These are phyloP conservation scores for Neurospora terricola DNA, from an alignment of 495 filamentous ascomycete genomes.

Conservation along the genomic window DNA sequence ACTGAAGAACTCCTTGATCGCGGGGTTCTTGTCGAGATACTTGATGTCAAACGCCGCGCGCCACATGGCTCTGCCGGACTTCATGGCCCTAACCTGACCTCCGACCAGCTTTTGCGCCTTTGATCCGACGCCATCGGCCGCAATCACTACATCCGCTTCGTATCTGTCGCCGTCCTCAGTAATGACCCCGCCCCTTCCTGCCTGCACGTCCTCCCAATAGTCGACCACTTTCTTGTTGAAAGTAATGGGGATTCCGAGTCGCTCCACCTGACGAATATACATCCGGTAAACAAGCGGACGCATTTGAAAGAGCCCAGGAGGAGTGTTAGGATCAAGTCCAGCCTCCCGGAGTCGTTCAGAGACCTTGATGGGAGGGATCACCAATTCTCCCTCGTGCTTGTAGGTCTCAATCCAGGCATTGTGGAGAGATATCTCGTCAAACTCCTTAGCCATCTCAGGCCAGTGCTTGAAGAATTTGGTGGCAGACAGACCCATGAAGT, in stretches of 20 bases:
- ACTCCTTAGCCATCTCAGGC: slow-evolving; percentile 43
- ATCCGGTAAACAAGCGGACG: slow-evolving; percentile 47
- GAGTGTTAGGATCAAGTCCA: slow-evolving; percentile 26
- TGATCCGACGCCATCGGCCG: slow-evolving; percentile 49
- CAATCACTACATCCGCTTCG: slow-evolving; percentile 47
- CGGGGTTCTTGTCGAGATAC: slow-evolving; percentile 30
- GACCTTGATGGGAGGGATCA: slow-evolving; percentile 29
- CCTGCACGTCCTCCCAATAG: slow-evolving; percentile 39
- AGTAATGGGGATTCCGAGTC: slow-evolving; percentile 40
- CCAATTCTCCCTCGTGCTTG: slow-evolving; percentile 42
- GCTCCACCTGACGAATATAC: slow-evolving; percentile 41
- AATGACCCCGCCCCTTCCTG: slow-evolving; percentile 32
- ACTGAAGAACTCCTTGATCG: slow-evolving; percentile 34
- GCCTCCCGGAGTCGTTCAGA: slow-evolving; percentile 29
- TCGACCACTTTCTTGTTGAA: slow-evolving; percentile 41
- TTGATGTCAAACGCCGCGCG: slow-evolving; percentile 33
- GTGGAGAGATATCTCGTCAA: slow-evolving; percentile 34
- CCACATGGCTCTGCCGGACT: slow-evolving; percentile 44
- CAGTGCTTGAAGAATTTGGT: slow-evolving; percentile 45
- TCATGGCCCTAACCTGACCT: slow-evolving; percentile 39
- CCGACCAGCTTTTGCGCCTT: slow-evolving; percentile 39
- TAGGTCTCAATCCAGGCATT: slow-evolving; percentile 42
- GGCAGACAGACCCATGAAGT: slow-evolving; percentile 42
- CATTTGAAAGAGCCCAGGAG: slow-evolving; percentile 33
- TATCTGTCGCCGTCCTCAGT: slow-evolving; percentile 39